Base-by-base conservation (phyloP, 2,329 filamentous ascomycete genomes). In the Aspergillus clavatus region DNA sequence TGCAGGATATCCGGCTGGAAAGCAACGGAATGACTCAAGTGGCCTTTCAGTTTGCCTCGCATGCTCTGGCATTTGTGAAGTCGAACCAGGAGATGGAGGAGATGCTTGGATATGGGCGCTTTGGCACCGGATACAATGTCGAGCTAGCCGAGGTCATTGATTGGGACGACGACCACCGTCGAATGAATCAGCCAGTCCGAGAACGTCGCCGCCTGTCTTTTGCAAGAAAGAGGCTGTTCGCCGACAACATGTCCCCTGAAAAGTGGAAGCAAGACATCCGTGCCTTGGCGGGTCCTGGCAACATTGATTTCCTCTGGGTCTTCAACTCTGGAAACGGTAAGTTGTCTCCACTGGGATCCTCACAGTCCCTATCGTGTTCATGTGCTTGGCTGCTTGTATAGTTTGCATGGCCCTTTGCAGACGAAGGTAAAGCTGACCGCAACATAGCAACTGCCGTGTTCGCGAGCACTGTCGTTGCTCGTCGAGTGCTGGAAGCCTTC, bases 271-370 rank as follows among this genome's bases (percentile, higher is more conserved):
- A 59, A 18, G 66, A 69, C 43, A 56, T 71, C 19, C 57, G 58
- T 14, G 47, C 60, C 23, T 52, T 70, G 23, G 61, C 54, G 7
- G 68, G 67, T 7, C 40, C 53, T 5, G 59, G 60, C 21, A 67
- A 67, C 40, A 58, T 71, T 42, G 69, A 71, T 42, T 61, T 70
- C 43, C 53, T 68, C 12, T 71, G 67, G 65, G 57, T 68, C 5
- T 71, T 70, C 50, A 72, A 72, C 43, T 60, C 62, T 44, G 69
- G 69, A 6, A 72, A 72, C 42, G 69, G 68, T 71, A 56, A 56
- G 67, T 56, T 7, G 8, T 37, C n/a, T n/a, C n/a, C n/a, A n/a
- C n/a, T n/a, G n/a, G n/a, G n/a, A n/a, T n/a, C n/a, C n/a, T n/a
- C n/a, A n/a, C n/a, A n/a, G n/a, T n/a, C n/a, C n/a, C n/a, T n/a